These are phyloP conservation scores for Thinopyrum elongatum DNA, from an alignment of 176 grass and related monocot species.

Conservation along the genomic window DNA sequence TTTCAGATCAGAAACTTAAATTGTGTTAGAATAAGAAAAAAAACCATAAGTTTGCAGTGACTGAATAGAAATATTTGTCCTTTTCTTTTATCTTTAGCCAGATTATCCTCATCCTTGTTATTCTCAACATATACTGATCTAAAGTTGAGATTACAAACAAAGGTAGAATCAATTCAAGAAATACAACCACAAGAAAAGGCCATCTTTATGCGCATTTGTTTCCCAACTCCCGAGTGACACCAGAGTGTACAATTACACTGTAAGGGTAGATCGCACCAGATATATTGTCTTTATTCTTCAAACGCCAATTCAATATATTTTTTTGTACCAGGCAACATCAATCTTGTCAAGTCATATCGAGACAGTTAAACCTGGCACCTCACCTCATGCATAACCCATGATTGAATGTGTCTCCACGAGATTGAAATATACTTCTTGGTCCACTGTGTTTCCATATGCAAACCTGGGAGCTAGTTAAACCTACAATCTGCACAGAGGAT, in stretches of 20 bases:
- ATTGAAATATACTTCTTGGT: conserved; percentile 74
- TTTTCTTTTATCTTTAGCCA: neutral
- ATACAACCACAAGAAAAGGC: neutral
- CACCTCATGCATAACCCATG: conserved; percentile 87
- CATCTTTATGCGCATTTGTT: neutral
- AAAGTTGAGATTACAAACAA: neutral
- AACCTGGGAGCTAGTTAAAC: conserved; percentile 65
- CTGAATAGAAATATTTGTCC: neutral
- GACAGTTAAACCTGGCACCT: conserved; percentile 7
- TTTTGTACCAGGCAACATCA: conserved; percentile 14
- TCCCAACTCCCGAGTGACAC: neutral
- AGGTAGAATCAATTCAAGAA: neutral
- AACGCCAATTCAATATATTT: neutral
- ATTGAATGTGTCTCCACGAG: conserved; percentile 56
- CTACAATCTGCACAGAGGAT: conserved; percentile 73
- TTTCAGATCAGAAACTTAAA: conserved; percentile 8
- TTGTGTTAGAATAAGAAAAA: neutral
- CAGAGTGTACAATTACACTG: neutral
- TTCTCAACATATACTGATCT: neutral
- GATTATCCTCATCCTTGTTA: neutral
- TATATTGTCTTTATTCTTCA: neutral
- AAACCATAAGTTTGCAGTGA: neutral
- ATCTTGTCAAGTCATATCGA: conserved; percentile 2
- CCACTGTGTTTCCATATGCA: conserved; percentile 84
- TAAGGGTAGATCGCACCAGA: neutral